Evolutionary conservation across 148 eudicot genomes (phyloP), one percentile per base, ranked within the genome.

Genomic region (Salicornia ramosissima): DNA sequence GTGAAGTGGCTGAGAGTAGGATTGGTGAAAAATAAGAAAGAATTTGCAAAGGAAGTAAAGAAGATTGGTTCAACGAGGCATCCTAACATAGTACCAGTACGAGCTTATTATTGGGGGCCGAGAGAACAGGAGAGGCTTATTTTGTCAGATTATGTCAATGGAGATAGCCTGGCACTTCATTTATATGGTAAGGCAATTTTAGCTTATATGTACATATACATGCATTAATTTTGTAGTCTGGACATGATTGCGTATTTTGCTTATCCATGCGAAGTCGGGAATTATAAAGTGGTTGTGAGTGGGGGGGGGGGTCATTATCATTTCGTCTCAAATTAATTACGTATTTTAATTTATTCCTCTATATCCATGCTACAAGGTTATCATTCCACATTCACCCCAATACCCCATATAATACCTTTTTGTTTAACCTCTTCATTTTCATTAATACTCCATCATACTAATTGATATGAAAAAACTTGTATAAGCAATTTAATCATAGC

Each of bases 81-180:
- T 77, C 86, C 84, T 24, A 81, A 84, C 73, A 53, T 90, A 68
- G 89, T 86, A 68, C 85, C 90, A 26, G 76, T 91, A 50, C 88
- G 91, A 77, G 99, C 97, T 67, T 94, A 91, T 79, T 94, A 87
- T 73, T 91, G 97, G 92, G 99, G 99, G 26, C 97, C 99, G 28
- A 83, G 86, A 69, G 99, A 91, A 80, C 97, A 92, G 67, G 99
- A 94, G 78, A 83, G 97, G 79, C 99, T 94, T 78, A 66, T 90
- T 65, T 83, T 94, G 67, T 88, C 96, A 42, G 96, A 94, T 73
- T 94, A 85, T 75, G 73, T 94, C 52, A 80, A 60, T 47, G 98
- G 97, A 26, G 98, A 94, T 78, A 94, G 89, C 80, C 81, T 94
- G 85, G 88, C 92, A 53, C 82, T 87, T 64, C 98, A 94, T 81